Evolutionary conservation across 2,329 filamentous ascomycete species (phyloP).

Genomic region (Aspergillus phoenicis): DNA sequence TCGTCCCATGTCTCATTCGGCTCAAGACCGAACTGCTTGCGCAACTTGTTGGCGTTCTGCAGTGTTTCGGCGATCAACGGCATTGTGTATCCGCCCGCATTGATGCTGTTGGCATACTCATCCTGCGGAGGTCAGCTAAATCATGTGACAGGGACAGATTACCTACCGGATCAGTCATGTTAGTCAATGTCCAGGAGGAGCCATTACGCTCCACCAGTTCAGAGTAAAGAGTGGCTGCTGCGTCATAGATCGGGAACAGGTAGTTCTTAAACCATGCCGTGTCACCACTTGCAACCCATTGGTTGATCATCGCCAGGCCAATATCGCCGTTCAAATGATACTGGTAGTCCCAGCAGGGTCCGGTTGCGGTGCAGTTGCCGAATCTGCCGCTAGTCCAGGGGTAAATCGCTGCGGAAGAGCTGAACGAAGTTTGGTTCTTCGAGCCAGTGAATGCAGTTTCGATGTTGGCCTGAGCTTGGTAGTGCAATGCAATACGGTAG

Average conservation of each 20-base stretch:
- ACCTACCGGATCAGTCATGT: constrained; percentile 71
- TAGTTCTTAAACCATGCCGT: constrained; percentile 56
- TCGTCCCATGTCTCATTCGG: constrained; percentile 62
- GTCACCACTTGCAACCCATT: constrained; percentile 63
- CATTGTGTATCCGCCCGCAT: constrained; percentile 72
- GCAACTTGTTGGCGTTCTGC: constrained; percentile 60
- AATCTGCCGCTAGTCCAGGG: constrained; percentile 69
- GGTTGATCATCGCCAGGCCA: constrained; percentile 62
- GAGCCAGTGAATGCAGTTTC: constrained; percentile 59
- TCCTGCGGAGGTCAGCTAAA: constrained; percentile 43
- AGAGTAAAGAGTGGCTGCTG: constrained; percentile 63
- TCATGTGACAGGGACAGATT: neutral
- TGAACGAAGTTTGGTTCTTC: constrained; percentile 62
- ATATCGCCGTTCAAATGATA: constrained; percentile 74
- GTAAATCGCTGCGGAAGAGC: constrained; percentile 61
- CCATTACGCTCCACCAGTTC: constrained; percentile 64
- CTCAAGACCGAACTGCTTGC: constrained; percentile 56
- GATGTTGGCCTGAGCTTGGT: constrained; percentile 63
- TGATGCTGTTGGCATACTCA: constrained; percentile 68
- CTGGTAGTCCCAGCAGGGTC: constrained; percentile 70
- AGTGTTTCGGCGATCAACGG: constrained; percentile 61
- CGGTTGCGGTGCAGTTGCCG: constrained; percentile 68
- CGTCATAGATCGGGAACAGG: constrained; percentile 66
- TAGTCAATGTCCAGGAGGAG: constrained; percentile 56
- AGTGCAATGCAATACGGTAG: constrained; percentile 62